Conservation (phyloP, 2,329 filamentous ascomycete genomes). For the Ophiostoma sp. region DNA sequence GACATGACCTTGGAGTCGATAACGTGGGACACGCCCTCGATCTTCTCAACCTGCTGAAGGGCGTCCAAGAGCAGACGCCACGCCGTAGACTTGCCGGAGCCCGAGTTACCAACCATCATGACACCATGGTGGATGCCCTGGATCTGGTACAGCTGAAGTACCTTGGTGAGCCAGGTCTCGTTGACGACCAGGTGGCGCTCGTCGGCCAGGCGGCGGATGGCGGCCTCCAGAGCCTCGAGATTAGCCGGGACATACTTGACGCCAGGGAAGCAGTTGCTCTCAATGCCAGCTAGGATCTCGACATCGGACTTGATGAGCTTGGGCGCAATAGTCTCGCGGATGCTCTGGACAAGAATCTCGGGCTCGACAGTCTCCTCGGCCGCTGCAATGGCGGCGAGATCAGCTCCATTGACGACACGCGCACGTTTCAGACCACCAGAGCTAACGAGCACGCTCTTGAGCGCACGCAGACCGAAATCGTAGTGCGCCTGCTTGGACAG, state of each 20-base stretch:
- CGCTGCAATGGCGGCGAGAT: slow-evolving; percentile 33
- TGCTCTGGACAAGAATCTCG: slow-evolving; percentile 96
- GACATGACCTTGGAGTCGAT: slow-evolving; percentile 99
- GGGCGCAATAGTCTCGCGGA: slow-evolving; percentile 95
- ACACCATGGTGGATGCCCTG: slow-evolving; percentile 98
- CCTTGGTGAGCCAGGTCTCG: slow-evolving; percentile 95
- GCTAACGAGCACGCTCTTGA: slow-evolving; percentile 98
- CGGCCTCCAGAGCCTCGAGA: slow-evolving; percentile 69
- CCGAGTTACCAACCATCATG: slow-evolving; percentile 99
- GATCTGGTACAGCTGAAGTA: slow-evolving; percentile 95
- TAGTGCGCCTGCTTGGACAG: slow-evolving; percentile 98
- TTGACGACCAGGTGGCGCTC: slow-evolving; percentile 86
- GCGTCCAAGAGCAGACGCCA: slow-evolving; percentile 93
- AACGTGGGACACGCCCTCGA: slow-evolving; percentile 93
- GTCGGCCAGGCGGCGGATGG: slow-evolving; percentile 74
- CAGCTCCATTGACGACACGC: slow-evolving; percentile 51
- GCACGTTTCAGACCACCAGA: slow-evolving; percentile 92
- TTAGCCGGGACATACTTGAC: slow-evolving; percentile 89
- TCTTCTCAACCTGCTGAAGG: slow-evolving; percentile 79
- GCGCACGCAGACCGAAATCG: slow-evolving; percentile 92
- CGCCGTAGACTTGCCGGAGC: slow-evolving; percentile 92
- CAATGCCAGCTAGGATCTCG: slow-evolving; percentile 77
- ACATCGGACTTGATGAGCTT: slow-evolving; percentile 94
- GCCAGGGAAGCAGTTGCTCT: slow-evolving; percentile 81
- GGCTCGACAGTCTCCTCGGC: slow-evolving; percentile 77